phyloP scores from a whole-genome alignment of 345 rosid genomes.

The Aquilaria malaccensis region DNA sequence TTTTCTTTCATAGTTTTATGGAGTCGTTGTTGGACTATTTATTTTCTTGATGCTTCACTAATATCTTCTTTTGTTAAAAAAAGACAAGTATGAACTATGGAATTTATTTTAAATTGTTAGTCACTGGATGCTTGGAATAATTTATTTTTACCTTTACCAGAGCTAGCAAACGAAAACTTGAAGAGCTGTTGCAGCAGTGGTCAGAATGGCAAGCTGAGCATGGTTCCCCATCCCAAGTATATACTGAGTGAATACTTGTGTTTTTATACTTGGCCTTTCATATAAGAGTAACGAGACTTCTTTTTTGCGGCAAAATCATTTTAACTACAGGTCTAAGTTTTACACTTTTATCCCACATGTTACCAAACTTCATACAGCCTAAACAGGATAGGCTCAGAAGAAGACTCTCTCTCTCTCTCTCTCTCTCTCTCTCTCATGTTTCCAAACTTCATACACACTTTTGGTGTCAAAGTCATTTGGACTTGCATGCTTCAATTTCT shows the following conservation, averaged over 20 bases:
- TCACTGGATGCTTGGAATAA: conserved; percentile 5
- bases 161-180: conserved; percentile 81
- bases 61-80: not conserved
- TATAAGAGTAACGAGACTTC: too few species aligned
- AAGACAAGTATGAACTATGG: not conserved
- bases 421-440: too few species aligned
- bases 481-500: too few species aligned
- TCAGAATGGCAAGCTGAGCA: conserved; percentile 84
- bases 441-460: too few species aligned
- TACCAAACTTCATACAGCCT: too few species aligned
- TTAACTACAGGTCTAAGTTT: too few species aligned
- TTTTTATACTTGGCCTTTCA: not conserved
- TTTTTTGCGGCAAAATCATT: too few species aligned
- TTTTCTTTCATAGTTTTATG: conserved; percentile 6
- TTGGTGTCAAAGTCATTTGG: too few species aligned
- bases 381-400: too few species aligned
- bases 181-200: conserved; percentile 80
- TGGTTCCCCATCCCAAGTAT: conserved; percentile 43
- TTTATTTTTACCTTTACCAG: conserved; percentile 32
- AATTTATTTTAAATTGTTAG: conserved; percentile 11
- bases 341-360: too few species aligned
- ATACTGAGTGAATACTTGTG: conserved; percentile 3
- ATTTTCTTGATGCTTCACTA: not conserved
- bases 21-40: not conserved
- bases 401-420: too few species aligned